Conservation (phyloP, 2,329 filamentous ascomycete species). For the Cercospora berteroae region DNA sequence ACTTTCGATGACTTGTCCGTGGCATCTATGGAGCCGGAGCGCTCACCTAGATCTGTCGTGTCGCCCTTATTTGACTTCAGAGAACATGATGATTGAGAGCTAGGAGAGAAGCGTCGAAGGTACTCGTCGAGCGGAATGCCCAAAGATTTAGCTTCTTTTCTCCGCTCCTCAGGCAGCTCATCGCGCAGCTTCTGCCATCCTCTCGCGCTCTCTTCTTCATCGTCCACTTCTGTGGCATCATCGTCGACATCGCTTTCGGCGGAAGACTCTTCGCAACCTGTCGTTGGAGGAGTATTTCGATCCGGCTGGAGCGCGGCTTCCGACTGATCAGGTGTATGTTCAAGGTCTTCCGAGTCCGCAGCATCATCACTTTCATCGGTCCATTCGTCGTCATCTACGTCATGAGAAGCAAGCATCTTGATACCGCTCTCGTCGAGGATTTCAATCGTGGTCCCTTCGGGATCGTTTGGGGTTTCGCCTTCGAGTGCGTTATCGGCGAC, state of each 20-base stretch:
- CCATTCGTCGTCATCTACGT: constrained; percentile 28
- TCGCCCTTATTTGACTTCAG: not conserved
- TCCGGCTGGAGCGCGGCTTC: not conserved
- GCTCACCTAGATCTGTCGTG: not conserved
- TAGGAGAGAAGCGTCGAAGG: constrained; percentile 6
- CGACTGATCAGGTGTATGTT: not conserved
- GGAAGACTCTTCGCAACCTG: not conserved
- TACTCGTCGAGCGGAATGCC: constrained; percentile 11
- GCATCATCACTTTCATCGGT: constrained; percentile 25
- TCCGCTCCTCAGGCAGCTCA: constrained; percentile 7
- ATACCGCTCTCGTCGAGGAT: constrained; percentile 31
- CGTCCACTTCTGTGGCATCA: constrained; percentile 22
- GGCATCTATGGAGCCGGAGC: not conserved
- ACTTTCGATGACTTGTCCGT: not conserved
- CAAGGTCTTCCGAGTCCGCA: not conserved
- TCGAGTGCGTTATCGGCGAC: not conserved
- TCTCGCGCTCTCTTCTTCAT: constrained; percentile 16
- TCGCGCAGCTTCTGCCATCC: constrained; percentile 8
- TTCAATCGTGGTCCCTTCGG: constrained; percentile 28
- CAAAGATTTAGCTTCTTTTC: constrained; percentile 7
- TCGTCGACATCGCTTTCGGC: constrained; percentile 7
- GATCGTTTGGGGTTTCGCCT: constrained; percentile 12
- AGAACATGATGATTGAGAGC: not conserved
- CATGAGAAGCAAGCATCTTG: constrained; percentile 12
- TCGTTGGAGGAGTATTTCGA: not conserved